phyloP scores from a whole-genome alignment of 2,329 filamentous ascomycete species.

The Talaromyces amestolkiae region DNA sequence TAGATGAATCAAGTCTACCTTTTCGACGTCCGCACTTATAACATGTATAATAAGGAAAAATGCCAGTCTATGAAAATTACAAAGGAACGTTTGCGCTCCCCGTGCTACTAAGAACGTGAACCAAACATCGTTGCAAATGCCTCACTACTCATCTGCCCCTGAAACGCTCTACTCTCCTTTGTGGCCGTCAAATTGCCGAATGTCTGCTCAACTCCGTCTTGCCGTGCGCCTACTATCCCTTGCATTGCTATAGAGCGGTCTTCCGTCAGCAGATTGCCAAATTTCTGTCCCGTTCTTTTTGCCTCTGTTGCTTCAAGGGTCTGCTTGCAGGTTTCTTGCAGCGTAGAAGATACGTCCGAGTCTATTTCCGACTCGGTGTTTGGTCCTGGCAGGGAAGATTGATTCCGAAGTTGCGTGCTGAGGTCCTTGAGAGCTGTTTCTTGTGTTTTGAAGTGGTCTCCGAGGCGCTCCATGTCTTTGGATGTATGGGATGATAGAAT shows the following conservation, averaged over 20 bases:
- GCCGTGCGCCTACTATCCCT: not conserved
- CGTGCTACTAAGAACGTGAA: not conserved
- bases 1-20: too few species aligned
- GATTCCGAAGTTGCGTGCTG: not conserved
- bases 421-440: not conserved
- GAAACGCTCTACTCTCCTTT: slow-evolving; percentile 2
- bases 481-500: not conserved
- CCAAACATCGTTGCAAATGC: slow-evolving; percentile 10
- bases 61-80: too few species aligned
- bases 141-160: slow-evolving; percentile 4
- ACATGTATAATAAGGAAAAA: too few species aligned
- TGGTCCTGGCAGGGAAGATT: not conserved
- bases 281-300: not conserved
- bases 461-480: not conserved
- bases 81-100: too few species aligned
- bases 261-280: not conserved
- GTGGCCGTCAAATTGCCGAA: not conserved
- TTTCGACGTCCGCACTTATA: too few species aligned
- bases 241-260: not conserved
- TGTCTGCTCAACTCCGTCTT: not conserved
- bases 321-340: not conserved
- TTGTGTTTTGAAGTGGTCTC: not conserved
- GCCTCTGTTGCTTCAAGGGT: not conserved
- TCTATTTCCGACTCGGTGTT: too few species aligned
- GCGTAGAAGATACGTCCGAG: not conserved